Conservation (phyloP, 2,329 filamentous ascomycete genomes). For the Sporothrix dimorphospora region DNA sequence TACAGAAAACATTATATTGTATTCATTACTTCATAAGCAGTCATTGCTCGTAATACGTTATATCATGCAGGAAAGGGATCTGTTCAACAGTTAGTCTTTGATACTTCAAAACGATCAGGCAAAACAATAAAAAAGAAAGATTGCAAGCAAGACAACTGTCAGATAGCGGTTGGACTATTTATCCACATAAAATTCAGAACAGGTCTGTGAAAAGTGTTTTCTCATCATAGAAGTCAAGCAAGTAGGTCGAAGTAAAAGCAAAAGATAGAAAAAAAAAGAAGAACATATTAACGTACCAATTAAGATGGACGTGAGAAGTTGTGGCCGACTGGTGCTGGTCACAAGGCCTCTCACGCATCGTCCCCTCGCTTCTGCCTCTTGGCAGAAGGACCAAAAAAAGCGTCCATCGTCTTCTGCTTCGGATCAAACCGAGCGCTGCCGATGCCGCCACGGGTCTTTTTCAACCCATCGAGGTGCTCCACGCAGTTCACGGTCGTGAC, state of each 20-base stretch:
- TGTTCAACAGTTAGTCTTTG: constrained; percentile 25
- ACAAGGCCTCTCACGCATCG: constrained; percentile 32
- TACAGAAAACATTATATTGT: constrained; percentile 20
- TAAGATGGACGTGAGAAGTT: background rate
- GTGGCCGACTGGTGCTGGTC: background rate
- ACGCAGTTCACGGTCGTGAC: constrained; percentile 69
- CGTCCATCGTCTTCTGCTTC: constrained; percentile 73
- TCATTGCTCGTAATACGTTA: background rate
- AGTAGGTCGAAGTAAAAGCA: constrained; percentile 29
- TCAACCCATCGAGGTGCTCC: constrained; percentile 72
- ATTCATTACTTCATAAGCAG: background rate
- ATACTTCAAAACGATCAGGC: background rate
- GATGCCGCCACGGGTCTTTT: constrained; percentile 79
- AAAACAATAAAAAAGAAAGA: background rate
- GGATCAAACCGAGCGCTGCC: constrained; percentile 77
- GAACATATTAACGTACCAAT: constrained; percentile 51
- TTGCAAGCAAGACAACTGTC: constrained; percentile 44
- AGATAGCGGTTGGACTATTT: constrained; percentile 84
- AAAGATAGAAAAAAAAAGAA: constrained; percentile 28
- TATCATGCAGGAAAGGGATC: background rate
- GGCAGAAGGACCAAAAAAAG: constrained; percentile 63
- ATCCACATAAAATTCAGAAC: constrained; percentile 77
- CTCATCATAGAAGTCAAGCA: constrained; percentile 64
- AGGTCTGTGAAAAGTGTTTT: constrained; percentile 77
- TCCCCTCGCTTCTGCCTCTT: constrained; percentile 53